Evolutionary conservation across 2,329 filamentous ascomycete genomes (phyloP), one percentile per base, ranked within the genome.

Genomic region (Cordyceps pruinosa): DNA sequence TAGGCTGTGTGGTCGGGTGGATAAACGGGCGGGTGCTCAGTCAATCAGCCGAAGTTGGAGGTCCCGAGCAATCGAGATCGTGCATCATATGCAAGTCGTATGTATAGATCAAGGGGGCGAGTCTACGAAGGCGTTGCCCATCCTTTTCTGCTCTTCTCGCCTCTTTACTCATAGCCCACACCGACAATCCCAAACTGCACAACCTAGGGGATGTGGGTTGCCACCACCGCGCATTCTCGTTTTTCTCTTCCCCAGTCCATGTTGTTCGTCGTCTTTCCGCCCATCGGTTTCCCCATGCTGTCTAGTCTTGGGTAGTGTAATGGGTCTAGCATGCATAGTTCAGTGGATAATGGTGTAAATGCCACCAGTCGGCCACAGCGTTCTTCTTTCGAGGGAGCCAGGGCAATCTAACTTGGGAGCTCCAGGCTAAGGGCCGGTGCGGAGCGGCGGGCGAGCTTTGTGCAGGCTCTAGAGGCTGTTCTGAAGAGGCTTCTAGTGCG

Each of bases 321-420:
- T 44, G 35, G 49, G 37, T 52, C 47, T 37, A 26, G 37, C 28
- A 32, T 34, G 28, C 26, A 42, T 42, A 46, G n/a, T 52, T 32
- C 23, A 19, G 49, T 49, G 46, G 46, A 49, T 49, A 49, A 41
- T n/a, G 28, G 49, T 17, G 47, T 37, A 37, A 23, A 52, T 52
- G 49, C 49, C 47, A 28, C 47, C 34, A 50, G 32, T 49, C 46
- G 30, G 46, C n/a, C 46, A 17, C 34, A 37, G 3, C 34, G 15
- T 13, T 37, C 4, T 37, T 15, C 7, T 4, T 3, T 3, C n/a
- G 13, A 17, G 13, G 10, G 12, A 32, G 28, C 28, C 19, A n/a
- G 17, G n/a, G 19, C 23, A 26, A 17, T 23, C 21, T 44, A 23
- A 44, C 6, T 15, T 23, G 26, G 25, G 5, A n/a, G 23, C 41